Evolutionary conservation across 768 basidiomycete species (phyloP).

Genomic region (Mycena sanguinolenta): DNA sequence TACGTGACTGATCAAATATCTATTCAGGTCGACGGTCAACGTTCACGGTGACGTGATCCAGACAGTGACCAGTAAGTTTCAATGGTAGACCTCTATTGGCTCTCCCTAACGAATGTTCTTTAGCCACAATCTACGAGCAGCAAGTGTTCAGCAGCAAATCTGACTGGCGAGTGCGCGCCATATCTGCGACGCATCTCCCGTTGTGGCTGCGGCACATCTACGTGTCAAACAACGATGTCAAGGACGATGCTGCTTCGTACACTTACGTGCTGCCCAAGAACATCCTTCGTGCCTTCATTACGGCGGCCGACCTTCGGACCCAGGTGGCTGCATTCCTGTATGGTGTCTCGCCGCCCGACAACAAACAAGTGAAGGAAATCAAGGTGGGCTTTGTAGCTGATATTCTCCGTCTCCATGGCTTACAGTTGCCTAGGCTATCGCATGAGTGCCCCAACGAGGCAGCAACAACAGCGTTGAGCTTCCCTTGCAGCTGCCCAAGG

Average conservation of each 20-base stretch:
- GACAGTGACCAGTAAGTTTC: slow-evolving; percentile 85
- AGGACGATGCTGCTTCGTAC: slow-evolving; percentile 94
- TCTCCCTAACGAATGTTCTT: slow-evolving; percentile 24
- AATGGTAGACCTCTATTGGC: not conserved
- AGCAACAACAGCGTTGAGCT: slow-evolving; percentile 96
- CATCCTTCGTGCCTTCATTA: slow-evolving; percentile 92
- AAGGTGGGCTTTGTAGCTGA: slow-evolving; percentile 62
- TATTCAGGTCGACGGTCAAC: slow-evolving; percentile 89
- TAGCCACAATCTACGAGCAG: slow-evolving; percentile 97
- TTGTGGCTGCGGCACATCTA: slow-evolving; percentile 98
- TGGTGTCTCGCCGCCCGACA: slow-evolving; percentile 93
- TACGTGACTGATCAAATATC: slow-evolving; percentile 26
- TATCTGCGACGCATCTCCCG: slow-evolving; percentile 95
- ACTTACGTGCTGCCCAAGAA: slow-evolving; percentile 99
- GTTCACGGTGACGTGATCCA: slow-evolving; percentile 97
- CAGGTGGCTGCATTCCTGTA: slow-evolving; percentile 96
- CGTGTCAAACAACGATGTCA: slow-evolving; percentile 99
- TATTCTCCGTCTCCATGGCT: slow-evolving; percentile 1
- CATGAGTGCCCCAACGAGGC: slow-evolving; percentile 98
- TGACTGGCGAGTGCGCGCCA: slow-evolving; percentile 99
- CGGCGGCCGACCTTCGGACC: slow-evolving; percentile 93
- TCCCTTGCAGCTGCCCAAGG: slow-evolving; percentile 89
- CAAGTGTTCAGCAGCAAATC: slow-evolving; percentile 99
- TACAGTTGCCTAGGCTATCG: slow-evolving; percentile 70
- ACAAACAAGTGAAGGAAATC: slow-evolving; percentile 98